Evolutionary conservation across 257 asterid species (phyloP), one percentile per base, ranked within the genome.

Genomic region (Cruciata laevipes): DNA sequence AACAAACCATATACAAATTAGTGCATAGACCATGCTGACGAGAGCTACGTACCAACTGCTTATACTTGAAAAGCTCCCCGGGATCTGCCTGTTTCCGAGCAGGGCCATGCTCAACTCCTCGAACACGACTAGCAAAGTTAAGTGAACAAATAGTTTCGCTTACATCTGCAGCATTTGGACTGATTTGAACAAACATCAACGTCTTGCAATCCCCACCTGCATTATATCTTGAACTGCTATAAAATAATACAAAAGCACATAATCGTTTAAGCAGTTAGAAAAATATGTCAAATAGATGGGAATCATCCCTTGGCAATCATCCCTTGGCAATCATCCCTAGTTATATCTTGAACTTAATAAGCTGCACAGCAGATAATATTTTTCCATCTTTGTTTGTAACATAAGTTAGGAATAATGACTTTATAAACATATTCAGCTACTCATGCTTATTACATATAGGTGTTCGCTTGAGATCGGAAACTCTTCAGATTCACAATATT

Each of bases 181-280:
- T 94, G 69, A 88, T 84, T 70, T 88, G 95, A 27, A 88, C 93
- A 74, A 88, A 88, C 95, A 88, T 88, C 76, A 85, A 52, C 13
- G 97, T 87, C 77, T 93, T 93, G 78, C 99, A 90, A 77, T 90
- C 97, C 38, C 97, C 99, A 4, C 99, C 97, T 94, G 84, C 87
- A 85, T 71, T 68, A 16, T 18, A 62, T 24, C 62, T 73, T 61
- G 65, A 74, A 61, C 12, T 20, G 64, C 31, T 32, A 51, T 69
- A 51, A 9, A 32, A 33, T 49, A 60, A 60, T 24, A 25, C 16
- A 11, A 42, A 42, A 42, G 14, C 61, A 32, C 40, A 44, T 1
- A 59, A 7, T 32, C 18, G 21, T 20, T 52, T 52, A 52, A 37
- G 42, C 42, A 37, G 42, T 37, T 12, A 37, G 42, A 37, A 42